Conservation (phyloP, 208 protist genomes). For the Leishmania braziliensis region DNA sequence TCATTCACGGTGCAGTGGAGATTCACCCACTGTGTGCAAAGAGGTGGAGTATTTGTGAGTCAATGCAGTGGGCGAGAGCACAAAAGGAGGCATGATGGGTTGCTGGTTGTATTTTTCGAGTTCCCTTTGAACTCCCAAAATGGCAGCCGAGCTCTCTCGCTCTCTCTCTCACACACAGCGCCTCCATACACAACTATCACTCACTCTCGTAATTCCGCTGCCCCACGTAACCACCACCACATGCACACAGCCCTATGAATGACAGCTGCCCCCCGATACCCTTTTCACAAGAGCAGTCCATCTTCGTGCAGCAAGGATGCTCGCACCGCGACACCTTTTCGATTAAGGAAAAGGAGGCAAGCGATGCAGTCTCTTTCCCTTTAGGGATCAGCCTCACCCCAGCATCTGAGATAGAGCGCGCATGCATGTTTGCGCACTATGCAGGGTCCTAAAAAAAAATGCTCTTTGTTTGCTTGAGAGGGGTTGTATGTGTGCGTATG, state of each 20-base stretch:
- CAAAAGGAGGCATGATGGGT: background rate
- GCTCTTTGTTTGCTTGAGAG: background rate
- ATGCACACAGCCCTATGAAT: background rate
- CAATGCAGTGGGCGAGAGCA: background rate
- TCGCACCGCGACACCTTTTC: background rate
- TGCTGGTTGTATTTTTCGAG: background rate
- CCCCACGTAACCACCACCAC: background rate
- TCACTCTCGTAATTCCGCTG: background rate
- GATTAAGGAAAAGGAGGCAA: background rate
- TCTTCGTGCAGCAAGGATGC: background rate
- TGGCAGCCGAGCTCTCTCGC: background rate
- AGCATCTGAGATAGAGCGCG: background rate
- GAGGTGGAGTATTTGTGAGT: background rate
- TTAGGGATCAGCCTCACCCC: background rate
- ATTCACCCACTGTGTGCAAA: background rate
- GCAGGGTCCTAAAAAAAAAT: background rate
- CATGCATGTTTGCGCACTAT: background rate
- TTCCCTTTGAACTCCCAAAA: background rate
- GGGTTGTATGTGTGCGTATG: background rate
- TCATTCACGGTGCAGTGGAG: background rate
- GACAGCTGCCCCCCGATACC: background rate
- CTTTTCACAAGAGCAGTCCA: background rate
- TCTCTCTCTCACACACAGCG: background rate
- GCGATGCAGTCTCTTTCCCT: background rate
- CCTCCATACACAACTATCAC: background rate